phyloP scores from a whole-genome alignment of 140 eudicot genomes.

The Stevia rebaudiana region DNA sequence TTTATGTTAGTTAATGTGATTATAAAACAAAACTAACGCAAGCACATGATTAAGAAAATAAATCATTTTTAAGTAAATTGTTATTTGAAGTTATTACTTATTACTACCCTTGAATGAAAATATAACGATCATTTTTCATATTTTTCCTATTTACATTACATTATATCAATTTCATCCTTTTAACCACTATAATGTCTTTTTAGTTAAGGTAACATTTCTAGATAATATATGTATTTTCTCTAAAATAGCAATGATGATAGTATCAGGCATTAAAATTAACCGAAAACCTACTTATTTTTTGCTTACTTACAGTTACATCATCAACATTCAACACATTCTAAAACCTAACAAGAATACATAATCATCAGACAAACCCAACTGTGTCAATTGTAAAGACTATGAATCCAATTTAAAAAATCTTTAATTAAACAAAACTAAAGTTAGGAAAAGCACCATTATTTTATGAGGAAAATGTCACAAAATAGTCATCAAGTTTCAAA shows the following conservation, averaged over 20 bases:
- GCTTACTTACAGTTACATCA: not conserved
- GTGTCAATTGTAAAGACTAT: not conserved
- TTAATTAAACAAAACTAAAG: not conserved
- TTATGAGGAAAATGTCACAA: too few relatives aligned
- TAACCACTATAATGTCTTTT: not conserved
- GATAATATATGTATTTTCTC: not conserved
- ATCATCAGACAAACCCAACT: not conserved
- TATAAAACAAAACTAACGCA: not conserved
- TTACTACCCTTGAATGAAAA: not conserved
- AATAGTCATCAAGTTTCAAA: too few relatives aligned
- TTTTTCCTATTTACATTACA: not conserved
- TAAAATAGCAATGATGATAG: constrained; percentile 2
- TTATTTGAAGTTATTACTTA: not conserved
- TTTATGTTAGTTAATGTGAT: not conserved
- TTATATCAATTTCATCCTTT: not conserved
- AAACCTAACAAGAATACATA: not conserved
- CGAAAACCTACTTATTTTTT: not conserved
- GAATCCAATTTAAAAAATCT: not conserved
- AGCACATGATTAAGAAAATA: not conserved
- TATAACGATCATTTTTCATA: not conserved
- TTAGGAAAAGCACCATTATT: too few relatives aligned
- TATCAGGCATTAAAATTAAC: not conserved
- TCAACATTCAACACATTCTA: not conserved
- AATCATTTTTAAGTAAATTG: not conserved
- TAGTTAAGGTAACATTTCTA: not conserved